These are phyloP conservation scores for Fusarium illudens DNA, from an alignment of 2,329 filamentous ascomycete species.

Conservation along the genomic window DNA sequence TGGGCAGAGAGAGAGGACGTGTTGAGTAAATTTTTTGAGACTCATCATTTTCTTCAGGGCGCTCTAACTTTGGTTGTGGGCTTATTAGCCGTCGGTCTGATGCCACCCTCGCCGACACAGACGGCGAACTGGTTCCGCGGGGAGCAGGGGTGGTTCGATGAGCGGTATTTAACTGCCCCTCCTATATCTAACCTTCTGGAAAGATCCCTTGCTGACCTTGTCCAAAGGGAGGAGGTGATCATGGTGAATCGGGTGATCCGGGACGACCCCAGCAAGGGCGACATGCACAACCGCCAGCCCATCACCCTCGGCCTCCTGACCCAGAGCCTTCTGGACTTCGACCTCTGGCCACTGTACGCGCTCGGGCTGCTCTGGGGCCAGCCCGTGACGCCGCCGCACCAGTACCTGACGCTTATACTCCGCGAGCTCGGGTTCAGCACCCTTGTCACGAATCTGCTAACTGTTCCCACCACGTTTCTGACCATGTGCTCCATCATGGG, in stretches of 20 bases:
- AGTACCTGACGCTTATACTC: conserved; percentile 57
- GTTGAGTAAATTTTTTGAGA: not conserved
- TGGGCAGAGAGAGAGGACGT: not conserved
- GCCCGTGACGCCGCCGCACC: conserved; percentile 49
- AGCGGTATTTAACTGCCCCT: conserved; percentile 20
- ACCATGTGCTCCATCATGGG: conserved; percentile 24
- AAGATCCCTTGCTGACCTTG: not conserved
- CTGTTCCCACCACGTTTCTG: conserved; percentile 17
- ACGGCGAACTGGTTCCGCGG: conserved; percentile 51
- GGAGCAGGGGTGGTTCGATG: conserved; percentile 49
- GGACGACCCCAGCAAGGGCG: conserved; percentile 65
- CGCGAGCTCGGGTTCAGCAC: conserved; percentile 21
- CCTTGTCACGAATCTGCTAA: conserved; percentile 28
- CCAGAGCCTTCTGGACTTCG: conserved; percentile 63
- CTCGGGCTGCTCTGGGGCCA: conserved; percentile 58
- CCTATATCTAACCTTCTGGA: not conserved
- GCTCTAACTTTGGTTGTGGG: conserved; percentile 44
- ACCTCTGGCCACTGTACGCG: conserved; percentile 63
- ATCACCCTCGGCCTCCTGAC: conserved; percentile 57
- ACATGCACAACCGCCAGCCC: conserved; percentile 63
- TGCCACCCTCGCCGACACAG: conserved; percentile 46
- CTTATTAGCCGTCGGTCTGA: conserved; percentile 30
- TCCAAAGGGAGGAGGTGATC: conserved; percentile 57
- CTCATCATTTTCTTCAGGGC: conserved; percentile 15
- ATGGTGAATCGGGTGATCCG: conserved; percentile 63